Percentiles rank a stretch among this genome's conserved stretches.
Evolutionary conservation across 768 basidiomycete genomes (phyloP).

Genomic region (Termitomyces sp.): DNA sequence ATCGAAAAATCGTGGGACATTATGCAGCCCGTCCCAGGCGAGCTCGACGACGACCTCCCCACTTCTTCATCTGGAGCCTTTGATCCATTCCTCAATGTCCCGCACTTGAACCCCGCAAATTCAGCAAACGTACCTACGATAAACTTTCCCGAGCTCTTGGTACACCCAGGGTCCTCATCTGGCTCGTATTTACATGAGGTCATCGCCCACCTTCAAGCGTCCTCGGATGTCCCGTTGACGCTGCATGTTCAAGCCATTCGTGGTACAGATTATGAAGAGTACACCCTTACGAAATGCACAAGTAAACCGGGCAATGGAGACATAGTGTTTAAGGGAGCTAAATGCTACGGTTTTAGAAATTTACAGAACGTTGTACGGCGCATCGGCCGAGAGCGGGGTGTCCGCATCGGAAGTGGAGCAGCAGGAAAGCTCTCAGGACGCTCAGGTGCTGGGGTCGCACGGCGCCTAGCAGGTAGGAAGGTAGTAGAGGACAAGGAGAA

Average conservation of each 20-base stretch:
- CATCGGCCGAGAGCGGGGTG: conserved; percentile 80
- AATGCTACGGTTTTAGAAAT: conserved; percentile 96
- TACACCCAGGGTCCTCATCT: conserved; percentile 81
- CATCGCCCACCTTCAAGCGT: conserved; percentile 46
- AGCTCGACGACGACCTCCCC: conserved; percentile 26
- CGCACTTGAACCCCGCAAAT: neutral
- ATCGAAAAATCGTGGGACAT: conserved; percentile 80
- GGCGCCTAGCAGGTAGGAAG: conserved; percentile 26
- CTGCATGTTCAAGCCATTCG: conserved; percentile 58
- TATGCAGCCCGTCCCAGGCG: conserved; percentile 47
- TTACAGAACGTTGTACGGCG: conserved; percentile 94
- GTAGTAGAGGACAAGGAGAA: conserved; percentile 28
- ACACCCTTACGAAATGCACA: conserved; percentile 38
- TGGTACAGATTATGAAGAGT: conserved; percentile 75
- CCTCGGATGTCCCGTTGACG: conserved; percentile 39
- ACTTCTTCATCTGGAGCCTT: conserved; percentile 9
- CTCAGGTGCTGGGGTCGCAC: conserved; percentile 8
- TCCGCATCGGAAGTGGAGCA: conserved; percentile 67
- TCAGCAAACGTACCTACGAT: neutral
- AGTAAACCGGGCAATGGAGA: conserved; percentile 32
- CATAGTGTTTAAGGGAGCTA: conserved; percentile 85
- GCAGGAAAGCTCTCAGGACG: conserved; percentile 41
- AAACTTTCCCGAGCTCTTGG: conserved; percentile 65
- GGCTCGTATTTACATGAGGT: conserved; percentile 89
- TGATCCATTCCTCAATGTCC: conserved; percentile 3